Evolutionary conservation across 2,329 filamentous ascomycete species (phyloP).

Genomic region (Colletotrichum sp.): DNA sequence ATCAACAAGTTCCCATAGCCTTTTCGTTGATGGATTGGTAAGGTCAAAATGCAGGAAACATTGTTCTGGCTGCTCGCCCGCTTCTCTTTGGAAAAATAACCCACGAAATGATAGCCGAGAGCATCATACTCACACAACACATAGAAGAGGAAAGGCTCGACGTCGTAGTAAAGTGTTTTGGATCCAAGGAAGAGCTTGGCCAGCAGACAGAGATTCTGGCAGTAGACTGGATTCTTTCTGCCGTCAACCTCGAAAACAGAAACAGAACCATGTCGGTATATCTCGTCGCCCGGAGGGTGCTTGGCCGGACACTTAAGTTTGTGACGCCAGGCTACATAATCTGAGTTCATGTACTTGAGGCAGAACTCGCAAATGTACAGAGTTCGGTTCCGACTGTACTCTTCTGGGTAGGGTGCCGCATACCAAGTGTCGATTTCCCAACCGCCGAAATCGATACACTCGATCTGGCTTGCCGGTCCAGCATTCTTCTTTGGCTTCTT

Average conservation of each 20-base stretch:
- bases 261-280: conserved; percentile 88
- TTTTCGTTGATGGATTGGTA: conserved; percentile 96
- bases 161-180: conserved; percentile 97
- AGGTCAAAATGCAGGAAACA: conserved; percentile 93
- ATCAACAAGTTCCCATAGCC: conserved; percentile 97
- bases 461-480: conserved; percentile 94
- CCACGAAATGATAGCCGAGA: conserved; percentile 92
- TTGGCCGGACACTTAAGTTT: conserved; percentile 97
- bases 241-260: conserved; percentile 99
- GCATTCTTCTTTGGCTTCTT: conserved; percentile 76
- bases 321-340: conserved; percentile 97
- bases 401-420: conserved; percentile 95
- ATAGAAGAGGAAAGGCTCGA: conserved; percentile 96
- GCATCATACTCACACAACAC: conserved; percentile 95
- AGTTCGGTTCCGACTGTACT: conserved; percentile 95
- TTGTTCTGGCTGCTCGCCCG: conserved; percentile 94
- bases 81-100: conserved; percentile 99
- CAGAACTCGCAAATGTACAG: conserved; percentile 99
- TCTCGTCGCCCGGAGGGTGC: conserved; percentile 96
- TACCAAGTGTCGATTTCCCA: conserved; percentile 99
- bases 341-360: conserved; percentile 99
- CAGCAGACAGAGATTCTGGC: conserved; percentile 93
- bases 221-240: conserved; percentile 97
- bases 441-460: conserved; percentile 97
- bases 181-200: conserved; percentile 98